Evolutionary conservation across 352 stramenopile species (phyloP).

Genomic region (Nothophytophthora sp.): DNA sequence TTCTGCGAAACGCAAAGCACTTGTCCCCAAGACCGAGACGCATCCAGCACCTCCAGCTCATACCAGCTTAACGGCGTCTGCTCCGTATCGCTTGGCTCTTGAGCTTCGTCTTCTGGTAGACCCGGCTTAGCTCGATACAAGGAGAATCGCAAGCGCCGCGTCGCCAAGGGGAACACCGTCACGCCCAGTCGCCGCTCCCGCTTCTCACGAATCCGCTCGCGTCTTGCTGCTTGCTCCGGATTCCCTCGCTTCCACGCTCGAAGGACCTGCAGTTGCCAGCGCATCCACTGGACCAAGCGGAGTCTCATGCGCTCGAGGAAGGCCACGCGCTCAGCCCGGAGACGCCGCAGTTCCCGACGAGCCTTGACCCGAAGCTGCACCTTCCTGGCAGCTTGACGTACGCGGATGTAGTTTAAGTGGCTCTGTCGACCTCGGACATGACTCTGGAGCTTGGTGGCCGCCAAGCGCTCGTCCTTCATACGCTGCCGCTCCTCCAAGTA

Average conservation of each 20-base stretch:
- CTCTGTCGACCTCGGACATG: slow-evolving; percentile 22
- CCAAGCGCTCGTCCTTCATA: slow-evolving; percentile 41
- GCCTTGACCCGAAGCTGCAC: slow-evolving; percentile 36
- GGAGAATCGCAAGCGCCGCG: slow-evolving; percentile 24
- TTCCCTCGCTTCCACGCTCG: slow-evolving; percentile 56
- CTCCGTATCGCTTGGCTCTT: too few species aligned
- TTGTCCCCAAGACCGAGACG: slow-evolving; percentile 9
- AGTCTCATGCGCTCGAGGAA: slow-evolving; percentile 49
- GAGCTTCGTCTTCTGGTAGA: not conserved
- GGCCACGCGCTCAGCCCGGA: slow-evolving; percentile 28
- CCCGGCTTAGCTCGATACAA: slow-evolving; percentile 32
- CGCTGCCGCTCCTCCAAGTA: slow-evolving; percentile 18
- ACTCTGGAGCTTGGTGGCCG: slow-evolving; percentile 52
- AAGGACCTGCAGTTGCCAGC: slow-evolving; percentile 34
- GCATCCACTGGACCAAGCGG: slow-evolving; percentile 56
- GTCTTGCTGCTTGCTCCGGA: slow-evolving; percentile 34
- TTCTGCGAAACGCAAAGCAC: slow-evolving; percentile 9
- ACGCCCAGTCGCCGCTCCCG: slow-evolving; percentile 30
- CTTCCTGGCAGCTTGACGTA: slow-evolving; percentile 4
- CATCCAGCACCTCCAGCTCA: slow-evolving; percentile 31
- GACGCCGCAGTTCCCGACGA: slow-evolving; percentile 28
- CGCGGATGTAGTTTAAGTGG: slow-evolving; percentile 21
- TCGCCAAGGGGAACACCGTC: slow-evolving; percentile 30
- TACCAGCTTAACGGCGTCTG: too few species aligned
- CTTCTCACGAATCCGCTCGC: slow-evolving; percentile 50